Base-by-base conservation (phyloP, 2,329 filamentous ascomycete species). In the Hymenoscyphus scutula region DNA sequence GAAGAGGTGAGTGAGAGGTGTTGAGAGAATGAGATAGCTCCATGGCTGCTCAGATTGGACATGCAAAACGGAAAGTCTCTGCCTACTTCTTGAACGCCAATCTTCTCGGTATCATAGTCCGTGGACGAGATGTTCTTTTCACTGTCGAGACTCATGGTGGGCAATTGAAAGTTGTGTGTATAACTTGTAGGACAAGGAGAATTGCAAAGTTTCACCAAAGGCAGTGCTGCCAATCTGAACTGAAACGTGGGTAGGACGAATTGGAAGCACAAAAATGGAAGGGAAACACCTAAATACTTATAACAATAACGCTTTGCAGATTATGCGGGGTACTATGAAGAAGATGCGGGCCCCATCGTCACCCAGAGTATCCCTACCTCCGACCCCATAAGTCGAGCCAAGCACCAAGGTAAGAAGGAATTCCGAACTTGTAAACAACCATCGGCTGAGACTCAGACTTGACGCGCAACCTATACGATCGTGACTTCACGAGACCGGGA, bases 1-100 rank as follows among this genome's bases (percentile, higher is more conserved):
- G 8, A 51, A 25, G 10, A 51, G 13, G 19, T 23, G 19, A 2
- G 8, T 19, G 3, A 11, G 41, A 48, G 41, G 6, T 51, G 11
- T 6, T 3, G 13, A 10, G 19, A 25, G n/a, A 23, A 19, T 45
- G n/a, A 45, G 41, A 25, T 51, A 27, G 13, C 19, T 13, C 2
- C 34, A 17, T 15, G 19, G 15, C n/a, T 23, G 25, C 45, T 23
- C 10, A 3, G 8, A 25, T 13, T 51, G 7, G 45, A 37, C 3
- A 15, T 15, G 34, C 13, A 37, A 37, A 37, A 37, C 34, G 13
- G 34, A 37, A 37, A 37, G 34, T 13, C 11, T 8, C 1, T 23
- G 23, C 23, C 25, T 51, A 51, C 45, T 25, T 67, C 61, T n/a
- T 67, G 60, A 6, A 38, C 27, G 15, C n/a, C 53, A 48, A 53